phyloP scores from a whole-genome alignment of 108 stramenopile genomes.

The Cyclotella baltica region DNA sequence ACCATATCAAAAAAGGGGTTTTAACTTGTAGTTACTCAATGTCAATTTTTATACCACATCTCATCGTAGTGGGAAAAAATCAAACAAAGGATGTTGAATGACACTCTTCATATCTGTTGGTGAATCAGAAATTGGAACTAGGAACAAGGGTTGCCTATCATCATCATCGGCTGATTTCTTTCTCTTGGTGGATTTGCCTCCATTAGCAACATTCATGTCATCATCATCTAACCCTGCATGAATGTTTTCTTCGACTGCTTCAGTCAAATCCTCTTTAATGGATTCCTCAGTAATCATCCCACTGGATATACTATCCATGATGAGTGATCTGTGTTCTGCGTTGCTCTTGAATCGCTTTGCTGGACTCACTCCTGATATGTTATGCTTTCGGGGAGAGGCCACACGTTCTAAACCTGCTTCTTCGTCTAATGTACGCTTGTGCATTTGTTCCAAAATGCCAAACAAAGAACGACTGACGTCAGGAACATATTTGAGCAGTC shows the following conservation, averaged over 20 bases:
- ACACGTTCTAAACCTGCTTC: constrained; percentile 17
- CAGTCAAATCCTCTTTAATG: constrained; percentile 57
- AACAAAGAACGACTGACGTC: constrained; percentile 78
- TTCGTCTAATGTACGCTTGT: constrained; percentile 66
- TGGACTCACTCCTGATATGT: constrained; percentile 30
- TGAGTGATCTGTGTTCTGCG: constrained; percentile 33
- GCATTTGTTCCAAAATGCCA: constrained; percentile 78
- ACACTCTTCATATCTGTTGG: constrained; percentile 40
- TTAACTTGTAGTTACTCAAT: too few relatives aligned
- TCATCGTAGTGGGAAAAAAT: constrained; percentile 69
- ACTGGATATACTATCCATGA: constrained; percentile 56
- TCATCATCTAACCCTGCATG: constrained; percentile 54
- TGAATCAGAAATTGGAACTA: constrained; percentile 70
- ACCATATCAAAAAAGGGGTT: too few relatives aligned
- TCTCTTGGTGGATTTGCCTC: constrained; percentile 25
- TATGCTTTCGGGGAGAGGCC: constrained; percentile 43
- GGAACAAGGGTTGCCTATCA: constrained; percentile 60
- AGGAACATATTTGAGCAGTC: constrained; percentile 83
- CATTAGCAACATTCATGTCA: constrained; percentile 26
- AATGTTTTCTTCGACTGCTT: constrained; percentile 69
- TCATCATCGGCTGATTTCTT: constrained; percentile 36
- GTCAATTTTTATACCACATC: not conserved
- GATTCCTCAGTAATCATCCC: constrained; percentile 60
- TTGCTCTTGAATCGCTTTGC: constrained; percentile 23
- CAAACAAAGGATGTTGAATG: constrained; percentile 76